Base-by-base conservation (phyloP, 768 basidiomycete species). In the Lyophyllum decastes region DNA sequence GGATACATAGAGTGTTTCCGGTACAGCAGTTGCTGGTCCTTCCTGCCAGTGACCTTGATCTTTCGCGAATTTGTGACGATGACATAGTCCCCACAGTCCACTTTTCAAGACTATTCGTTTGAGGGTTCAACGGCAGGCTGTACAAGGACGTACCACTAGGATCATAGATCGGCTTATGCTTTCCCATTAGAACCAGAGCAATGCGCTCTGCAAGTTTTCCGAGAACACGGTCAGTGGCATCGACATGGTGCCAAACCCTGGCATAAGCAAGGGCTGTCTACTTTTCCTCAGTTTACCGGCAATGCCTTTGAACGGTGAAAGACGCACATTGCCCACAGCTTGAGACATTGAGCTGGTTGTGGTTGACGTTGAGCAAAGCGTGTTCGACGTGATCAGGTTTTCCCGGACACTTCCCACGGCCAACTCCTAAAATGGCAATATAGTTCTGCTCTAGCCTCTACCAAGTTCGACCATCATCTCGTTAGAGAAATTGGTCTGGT, bases 11-110 rank as follows among this genome's bases (percentile, higher is more conserved):
- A 82, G 69, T 98, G 94, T 67, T 92, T 90, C 44, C 90, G 78
- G 77, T 93, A 99, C 17, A 95, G 68, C 63, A 94, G 79, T 67
- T 98, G 93, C 61, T 92, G 83, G 4, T 84, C 83, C 75, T 98
- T 99, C 68, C 84, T 84, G 40, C 97, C 97, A 0, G 95, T 92
- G 38, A 97, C 90, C 66, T 86, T 85, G 62, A 98, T 81, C 8
- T 87, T 82, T 54, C 84, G 78, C 2, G 94, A 90, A 70, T 98
- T 93, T 27, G 94, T 96, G 7, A 99, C 95, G 22, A 98, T 85
- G 27, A 98, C 94, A 68, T 98, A 98, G 85, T 99, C 97, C 9
- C 97, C 97, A 54, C 93, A 95, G 74, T 99, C 97, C 62, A 91
- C 96, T 97, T 60, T 14, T 41, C 16, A 52, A 2, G 17, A 41